Evolutionary conservation across 805 yeast species (phyloP).

Genomic region (Yamadazyma paraphyllophila): DNA sequence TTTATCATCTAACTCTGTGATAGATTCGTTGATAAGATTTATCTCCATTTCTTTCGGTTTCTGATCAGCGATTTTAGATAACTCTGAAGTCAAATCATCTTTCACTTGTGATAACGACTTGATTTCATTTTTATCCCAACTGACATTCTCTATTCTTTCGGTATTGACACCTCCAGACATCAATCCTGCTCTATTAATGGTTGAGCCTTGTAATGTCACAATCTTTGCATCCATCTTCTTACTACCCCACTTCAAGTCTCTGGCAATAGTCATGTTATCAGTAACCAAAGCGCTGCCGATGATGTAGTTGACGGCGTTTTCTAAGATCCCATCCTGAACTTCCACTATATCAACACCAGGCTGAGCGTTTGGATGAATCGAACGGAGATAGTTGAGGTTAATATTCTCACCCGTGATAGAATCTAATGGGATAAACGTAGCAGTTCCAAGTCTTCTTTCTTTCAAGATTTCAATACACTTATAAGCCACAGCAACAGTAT

Average conservation of each 20-base stretch:
- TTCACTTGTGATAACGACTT: conserved; percentile 50
- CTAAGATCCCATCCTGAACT: conserved; percentile 59
- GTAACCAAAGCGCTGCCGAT: conserved; percentile 80
- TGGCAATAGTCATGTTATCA: conserved; percentile 67
- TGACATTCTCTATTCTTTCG: conserved; percentile 32
- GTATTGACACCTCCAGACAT: conserved; percentile 86
- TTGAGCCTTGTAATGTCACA: conserved; percentile 80
- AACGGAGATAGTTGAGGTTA: conserved; percentile 53
- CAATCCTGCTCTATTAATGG: conserved; percentile 80
- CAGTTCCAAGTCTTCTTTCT: conserved; percentile 80
- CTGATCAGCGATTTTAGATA: conserved; percentile 46
- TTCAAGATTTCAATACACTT: conserved; percentile 77
- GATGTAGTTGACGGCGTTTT: conserved; percentile 75
- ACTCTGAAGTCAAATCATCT: conserved; percentile 49
- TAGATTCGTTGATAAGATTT: conserved; percentile 55
- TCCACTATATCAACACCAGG: conserved; percentile 76
- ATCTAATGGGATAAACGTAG: conserved; percentile 87
- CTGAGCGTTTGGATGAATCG: conserved; percentile 50
- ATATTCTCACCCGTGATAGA: conserved; percentile 56
- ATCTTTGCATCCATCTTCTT: conserved; percentile 55
- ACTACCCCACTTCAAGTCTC: conserved; percentile 65
- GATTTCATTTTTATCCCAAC: conserved; percentile 73
- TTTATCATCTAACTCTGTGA: conserved; percentile 33
- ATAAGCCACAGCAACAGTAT: conserved; percentile 62
- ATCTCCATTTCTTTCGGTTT: conserved; percentile 57